A percentile compares a stretch with the other conserved stretches of the same genome.
Evolutionary conservation across 345 rosid species (phyloP).

Genomic region (Acer saccharum): DNA sequence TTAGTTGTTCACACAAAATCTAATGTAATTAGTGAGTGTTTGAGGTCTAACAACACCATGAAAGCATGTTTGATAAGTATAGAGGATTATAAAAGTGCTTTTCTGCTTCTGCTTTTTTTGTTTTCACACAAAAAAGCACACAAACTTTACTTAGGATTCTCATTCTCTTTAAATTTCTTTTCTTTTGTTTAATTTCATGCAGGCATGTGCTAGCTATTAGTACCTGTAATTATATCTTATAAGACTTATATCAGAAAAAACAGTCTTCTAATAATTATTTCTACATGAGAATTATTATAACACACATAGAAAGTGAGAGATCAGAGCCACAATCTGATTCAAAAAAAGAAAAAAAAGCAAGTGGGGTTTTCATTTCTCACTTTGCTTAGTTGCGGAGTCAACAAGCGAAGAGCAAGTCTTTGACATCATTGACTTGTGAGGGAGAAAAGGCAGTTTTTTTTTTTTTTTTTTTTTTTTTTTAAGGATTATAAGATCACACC

Average conservation of each 20-base stretch:
- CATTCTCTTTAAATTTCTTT: conserved; percentile 7
- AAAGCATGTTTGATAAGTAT: conserved; percentile 31
- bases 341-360: conserved; percentile 12
- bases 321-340: background rate
- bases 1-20: background rate
- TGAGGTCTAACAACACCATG: conserved; percentile 36
- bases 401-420: conserved; percentile 47
- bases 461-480: background rate
- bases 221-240: conserved; percentile 40
- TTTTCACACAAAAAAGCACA: background rate
- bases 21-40: conserved; percentile 27
- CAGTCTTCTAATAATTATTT: conserved; percentile 31
- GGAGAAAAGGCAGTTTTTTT: conserved; percentile 7
- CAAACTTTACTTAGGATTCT: conserved; percentile 30
- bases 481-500: too few species aligned
- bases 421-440: conserved; percentile 45
- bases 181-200: conserved; percentile 28
- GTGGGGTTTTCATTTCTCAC: conserved; percentile 29
- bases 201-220: conserved; percentile 54
- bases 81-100: conserved; percentile 1
- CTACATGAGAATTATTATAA: conserved; percentile 21
- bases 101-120: background rate
- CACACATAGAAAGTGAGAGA: background rate
- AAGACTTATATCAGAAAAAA: conserved; percentile 28
- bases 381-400: conserved; percentile 54